phyloP scores from a whole-genome alignment of 768 basidiomycete genomes.

The Suillus tomentosus region DNA sequence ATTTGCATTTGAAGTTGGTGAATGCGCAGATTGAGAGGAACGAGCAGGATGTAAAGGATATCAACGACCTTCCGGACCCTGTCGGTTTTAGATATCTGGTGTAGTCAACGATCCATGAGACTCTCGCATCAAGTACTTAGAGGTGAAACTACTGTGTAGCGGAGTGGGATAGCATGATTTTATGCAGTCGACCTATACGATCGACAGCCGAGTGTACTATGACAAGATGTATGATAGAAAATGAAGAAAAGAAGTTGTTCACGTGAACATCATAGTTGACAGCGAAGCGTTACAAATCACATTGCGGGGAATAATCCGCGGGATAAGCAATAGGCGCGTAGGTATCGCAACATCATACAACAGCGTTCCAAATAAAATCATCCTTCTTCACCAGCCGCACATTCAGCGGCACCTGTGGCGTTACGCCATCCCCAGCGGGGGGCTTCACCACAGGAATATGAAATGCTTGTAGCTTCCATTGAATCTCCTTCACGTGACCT shows the following conservation, averaged over 20 bases:
- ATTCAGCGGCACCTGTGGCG: constrained; percentile 13
- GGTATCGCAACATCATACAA: neutral
- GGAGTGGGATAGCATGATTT: too few relatives aligned
- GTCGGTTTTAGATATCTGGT: constrained; percentile 9
- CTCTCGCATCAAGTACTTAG: neutral
- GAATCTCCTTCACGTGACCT: constrained; percentile 25
- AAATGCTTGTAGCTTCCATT: constrained; percentile 27
- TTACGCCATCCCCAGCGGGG: constrained; percentile 25
- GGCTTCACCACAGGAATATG: constrained; percentile 30
- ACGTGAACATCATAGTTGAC: too few relatives aligned
- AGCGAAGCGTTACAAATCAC: too few relatives aligned
- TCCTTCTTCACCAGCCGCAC: constrained; percentile 1
- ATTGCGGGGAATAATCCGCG: too few relatives aligned
- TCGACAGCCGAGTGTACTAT: too few relatives aligned
- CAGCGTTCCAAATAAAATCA: constrained; percentile 1
- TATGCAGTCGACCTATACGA: too few relatives aligned
- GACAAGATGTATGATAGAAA: too few relatives aligned
- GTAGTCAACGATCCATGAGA: neutral
- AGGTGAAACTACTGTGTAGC: neutral
- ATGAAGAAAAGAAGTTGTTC: too few relatives aligned
- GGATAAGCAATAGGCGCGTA: neutral
- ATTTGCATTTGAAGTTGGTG: constrained; percentile 40
- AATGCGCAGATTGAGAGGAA: constrained; percentile 40
- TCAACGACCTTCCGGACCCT: neutral
- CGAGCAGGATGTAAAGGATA: constrained; percentile 22